Evolutionary conservation across 805 yeast genomes (phyloP).

Genomic region (Torulaspora indica): DNA sequence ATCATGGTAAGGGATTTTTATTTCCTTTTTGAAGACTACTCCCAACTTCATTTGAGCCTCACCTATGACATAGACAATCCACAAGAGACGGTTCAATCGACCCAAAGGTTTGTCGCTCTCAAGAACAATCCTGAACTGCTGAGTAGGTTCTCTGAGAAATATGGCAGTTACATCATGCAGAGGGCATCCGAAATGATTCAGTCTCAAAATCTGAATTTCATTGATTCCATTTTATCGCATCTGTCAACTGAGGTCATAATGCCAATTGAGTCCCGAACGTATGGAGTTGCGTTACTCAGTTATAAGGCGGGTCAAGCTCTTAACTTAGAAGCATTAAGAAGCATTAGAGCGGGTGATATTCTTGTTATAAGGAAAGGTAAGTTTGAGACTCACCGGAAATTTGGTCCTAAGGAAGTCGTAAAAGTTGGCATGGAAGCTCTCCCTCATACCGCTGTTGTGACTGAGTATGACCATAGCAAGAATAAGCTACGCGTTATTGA

Average conservation of each 20-base stretch:
- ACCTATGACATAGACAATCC: conserved; percentile 55
- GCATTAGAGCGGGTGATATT: conserved; percentile 79
- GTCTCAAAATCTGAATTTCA: conserved; percentile 26
- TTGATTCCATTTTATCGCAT: conserved; percentile 37
- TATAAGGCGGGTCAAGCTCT: conserved; percentile 51
- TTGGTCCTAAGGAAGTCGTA: conserved; percentile 46
- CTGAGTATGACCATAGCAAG: conserved; percentile 71
- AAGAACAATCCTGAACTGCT: conserved; percentile 44
- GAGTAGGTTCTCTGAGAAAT: conserved; percentile 44
- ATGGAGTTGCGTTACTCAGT: conserved; percentile 52
- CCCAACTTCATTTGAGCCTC: conserved; percentile 58
- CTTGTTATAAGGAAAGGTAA: conserved; percentile 69
- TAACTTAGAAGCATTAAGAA: conserved; percentile 48
- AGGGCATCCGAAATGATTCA: conserved; percentile 40
- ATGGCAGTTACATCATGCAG: conserved; percentile 49
- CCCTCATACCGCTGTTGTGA: conserved; percentile 58
- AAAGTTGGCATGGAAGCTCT: conserved; percentile 53
- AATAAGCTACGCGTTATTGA: conserved; percentile 66
- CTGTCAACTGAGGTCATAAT: conserved; percentile 42
- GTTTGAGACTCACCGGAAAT: conserved; percentile 59
- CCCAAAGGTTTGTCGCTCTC: conserved; percentile 41
- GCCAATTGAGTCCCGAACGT: conserved; percentile 62
- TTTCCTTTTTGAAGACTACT: conserved; percentile 65
- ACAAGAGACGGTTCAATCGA: conserved; percentile 39
- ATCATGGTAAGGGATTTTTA: conserved; percentile 58